These are phyloP conservation scores for Rhizopogon salebrosus DNA, from an alignment of 768 basidiomycete species.

Conservation along the genomic window DNA sequence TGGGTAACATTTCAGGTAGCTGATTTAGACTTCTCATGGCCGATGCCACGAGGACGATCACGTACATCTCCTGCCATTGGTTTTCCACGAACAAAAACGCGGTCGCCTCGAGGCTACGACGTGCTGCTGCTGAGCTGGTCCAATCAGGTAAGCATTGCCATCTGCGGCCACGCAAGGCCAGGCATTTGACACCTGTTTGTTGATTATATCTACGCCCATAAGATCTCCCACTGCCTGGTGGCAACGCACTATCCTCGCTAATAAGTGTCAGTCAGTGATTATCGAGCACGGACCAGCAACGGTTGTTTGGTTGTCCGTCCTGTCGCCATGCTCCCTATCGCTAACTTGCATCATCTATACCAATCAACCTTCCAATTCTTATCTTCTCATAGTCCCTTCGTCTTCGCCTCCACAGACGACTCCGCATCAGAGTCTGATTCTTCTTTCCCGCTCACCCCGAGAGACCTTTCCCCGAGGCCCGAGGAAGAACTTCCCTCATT, in stretches of 20 bases:
- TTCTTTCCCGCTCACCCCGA: conserved; percentile 22
- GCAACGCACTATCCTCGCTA: neutral
- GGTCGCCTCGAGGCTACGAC: conserved; percentile 11
- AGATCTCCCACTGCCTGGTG: conserved; percentile 7
- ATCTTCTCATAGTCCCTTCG: conserved; percentile 37
- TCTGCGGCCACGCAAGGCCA: too few relatives aligned
- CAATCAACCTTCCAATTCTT: conserved; percentile 58
- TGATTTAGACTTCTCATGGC: neutral
- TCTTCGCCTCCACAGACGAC: conserved; percentile 24
- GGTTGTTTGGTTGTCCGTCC: conserved; percentile 32
- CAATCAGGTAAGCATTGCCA: neutral
- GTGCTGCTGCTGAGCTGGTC: neutral
- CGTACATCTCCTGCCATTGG: neutral
- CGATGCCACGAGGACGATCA: conserved; percentile 9
- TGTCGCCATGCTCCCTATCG: conserved; percentile 38
- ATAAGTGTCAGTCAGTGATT: conserved; percentile 25
- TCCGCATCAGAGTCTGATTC: conserved; percentile 17
- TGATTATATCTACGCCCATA: neutral
- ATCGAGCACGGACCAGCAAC: conserved; percentile 18
- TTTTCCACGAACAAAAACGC: conserved; percentile 3
- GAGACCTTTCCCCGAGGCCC: conserved; percentile 32
- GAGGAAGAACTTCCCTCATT: conserved; percentile 39
- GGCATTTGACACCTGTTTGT: neutral
- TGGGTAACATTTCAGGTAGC: neutral
- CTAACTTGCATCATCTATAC: conserved; percentile 45